Percentiles rank a stretch among this genome's conserved stretches.
Evolutionary conservation across 139 green algal species (phyloP).

Genomic region (Mesotaenium endlicherianum): DNA sequence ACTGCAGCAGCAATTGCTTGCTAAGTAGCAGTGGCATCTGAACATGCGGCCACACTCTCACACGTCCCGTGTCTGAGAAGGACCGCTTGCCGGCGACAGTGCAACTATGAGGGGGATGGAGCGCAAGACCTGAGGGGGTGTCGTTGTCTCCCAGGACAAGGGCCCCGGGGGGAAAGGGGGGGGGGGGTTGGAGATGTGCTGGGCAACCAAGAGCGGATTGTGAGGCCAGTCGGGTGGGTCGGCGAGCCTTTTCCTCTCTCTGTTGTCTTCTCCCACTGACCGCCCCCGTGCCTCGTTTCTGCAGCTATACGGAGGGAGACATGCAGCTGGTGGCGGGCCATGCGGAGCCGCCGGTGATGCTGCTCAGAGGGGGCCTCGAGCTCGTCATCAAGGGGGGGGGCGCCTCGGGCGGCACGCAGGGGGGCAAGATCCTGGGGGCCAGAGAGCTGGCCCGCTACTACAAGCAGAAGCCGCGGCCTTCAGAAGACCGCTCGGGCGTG

Average conservation of each 20-base stretch:
- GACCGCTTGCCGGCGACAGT: too few relatives aligned
- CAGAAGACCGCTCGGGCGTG: slow-evolving; percentile 33
- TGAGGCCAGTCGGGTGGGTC: neutral
- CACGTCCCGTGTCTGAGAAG: too few relatives aligned
- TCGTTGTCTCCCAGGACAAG: too few relatives aligned
- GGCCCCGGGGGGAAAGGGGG: too few relatives aligned
- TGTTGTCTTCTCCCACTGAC: slow-evolving; percentile 1
- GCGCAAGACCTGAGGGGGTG: too few relatives aligned
- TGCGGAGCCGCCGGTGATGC: neutral
- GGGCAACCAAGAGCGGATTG: neutral
- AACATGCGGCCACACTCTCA: too few relatives aligned
- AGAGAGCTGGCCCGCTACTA: slow-evolving; percentile 53
- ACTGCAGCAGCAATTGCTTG: too few relatives aligned
- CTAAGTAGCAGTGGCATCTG: too few relatives aligned
- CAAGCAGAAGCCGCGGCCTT: slow-evolving; percentile 25
- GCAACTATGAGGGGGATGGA: too few relatives aligned
- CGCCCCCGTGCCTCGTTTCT: neutral
- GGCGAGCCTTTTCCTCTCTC: neutral
- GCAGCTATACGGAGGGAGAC: neutral
- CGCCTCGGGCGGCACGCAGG: neutral
- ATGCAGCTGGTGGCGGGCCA: slow-evolving; percentile 12
- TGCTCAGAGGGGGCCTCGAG: slow-evolving; percentile 30
- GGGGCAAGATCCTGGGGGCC: slow-evolving; percentile 29
- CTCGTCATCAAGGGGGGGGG: slow-evolving; percentile 27
- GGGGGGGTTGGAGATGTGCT: too few relatives aligned